Conservation (phyloP, 306 rosid species). For the Casuarina equisetifolia region DNA sequence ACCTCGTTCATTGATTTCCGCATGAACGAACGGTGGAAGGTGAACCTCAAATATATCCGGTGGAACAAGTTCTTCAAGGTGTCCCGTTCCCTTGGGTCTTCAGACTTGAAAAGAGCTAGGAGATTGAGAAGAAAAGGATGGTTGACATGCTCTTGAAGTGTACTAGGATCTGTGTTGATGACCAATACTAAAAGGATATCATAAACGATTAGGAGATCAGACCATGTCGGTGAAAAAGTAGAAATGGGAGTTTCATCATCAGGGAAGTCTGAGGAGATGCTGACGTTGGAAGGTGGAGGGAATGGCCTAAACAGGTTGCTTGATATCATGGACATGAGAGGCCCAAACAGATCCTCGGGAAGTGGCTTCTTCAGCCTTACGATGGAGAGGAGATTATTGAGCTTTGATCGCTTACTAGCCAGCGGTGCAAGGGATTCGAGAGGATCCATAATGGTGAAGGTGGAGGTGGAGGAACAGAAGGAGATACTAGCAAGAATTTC, state of each 20-base stretch:
- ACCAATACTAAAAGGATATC: conserved; percentile 62
- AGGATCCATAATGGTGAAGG: conserved; percentile 37
- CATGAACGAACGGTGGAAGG: conserved; percentile 55
- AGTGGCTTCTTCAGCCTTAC: conserved; percentile 52
- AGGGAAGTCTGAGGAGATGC: conserved; percentile 27
- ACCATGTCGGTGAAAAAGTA: conserved; percentile 54
- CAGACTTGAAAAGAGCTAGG: conserved; percentile 65
- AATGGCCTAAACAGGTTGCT: conserved; percentile 68
- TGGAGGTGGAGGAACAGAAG: conserved; percentile 46
- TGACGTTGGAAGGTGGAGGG: conserved; percentile 58
- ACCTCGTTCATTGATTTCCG: conserved; percentile 75
- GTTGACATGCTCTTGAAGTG: conserved; percentile 39
- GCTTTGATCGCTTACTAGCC: conserved; percentile 59
- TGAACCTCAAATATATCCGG: conserved; percentile 58
- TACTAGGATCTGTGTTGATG: conserved; percentile 33
- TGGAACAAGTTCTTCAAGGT: conserved; percentile 70
- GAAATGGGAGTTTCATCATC: conserved; percentile 67
- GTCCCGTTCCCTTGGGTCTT: conserved; percentile 76
- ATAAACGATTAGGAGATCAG: conserved; percentile 65
- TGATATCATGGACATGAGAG: conserved; percentile 58
- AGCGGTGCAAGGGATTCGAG: conserved; percentile 56
- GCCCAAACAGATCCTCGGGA: conserved; percentile 30
- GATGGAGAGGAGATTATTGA: conserved; percentile 47
- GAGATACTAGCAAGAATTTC: conserved; percentile 49
- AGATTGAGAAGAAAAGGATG: conserved; percentile 55